phyloP scores from a whole-genome alignment of 345 rosid genomes.

The Populus davidiana region DNA sequence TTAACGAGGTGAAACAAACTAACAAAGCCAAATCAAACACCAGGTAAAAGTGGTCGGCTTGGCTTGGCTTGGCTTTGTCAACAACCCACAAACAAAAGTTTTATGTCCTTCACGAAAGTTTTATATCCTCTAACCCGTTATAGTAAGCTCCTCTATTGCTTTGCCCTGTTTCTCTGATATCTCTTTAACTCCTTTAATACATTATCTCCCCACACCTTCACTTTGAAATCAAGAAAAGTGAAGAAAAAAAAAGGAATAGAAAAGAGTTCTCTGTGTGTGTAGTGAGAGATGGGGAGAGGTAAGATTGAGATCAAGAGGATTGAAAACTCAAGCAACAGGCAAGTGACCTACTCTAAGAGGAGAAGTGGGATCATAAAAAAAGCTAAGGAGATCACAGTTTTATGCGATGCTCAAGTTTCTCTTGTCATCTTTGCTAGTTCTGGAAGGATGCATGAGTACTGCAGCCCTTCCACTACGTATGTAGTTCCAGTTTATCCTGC shows the following conservation, averaged over 20 bases:
- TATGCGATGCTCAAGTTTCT: constrained; percentile 80
- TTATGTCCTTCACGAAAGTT: constrained; percentile 46
- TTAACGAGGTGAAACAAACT: constrained; percentile 33
- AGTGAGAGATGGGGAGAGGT: constrained; percentile 63
- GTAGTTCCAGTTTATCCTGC: background rate
- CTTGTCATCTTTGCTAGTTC: constrained; percentile 59
- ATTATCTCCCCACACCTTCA: constrained; percentile 17
- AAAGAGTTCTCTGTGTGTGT: background rate
- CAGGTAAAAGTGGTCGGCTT: constrained; percentile 31
- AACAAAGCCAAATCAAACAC: constrained; percentile 21
- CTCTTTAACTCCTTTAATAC: constrained; percentile 15
- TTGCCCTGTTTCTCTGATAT: constrained; percentile 16
- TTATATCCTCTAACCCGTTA: constrained; percentile 40
- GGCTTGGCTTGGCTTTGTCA: constrained; percentile 46
- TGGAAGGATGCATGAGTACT: constrained; percentile 64
- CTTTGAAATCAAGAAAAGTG: constrained; percentile 14
- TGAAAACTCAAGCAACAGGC: constrained; percentile 73
- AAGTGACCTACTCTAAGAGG: constrained; percentile 74
- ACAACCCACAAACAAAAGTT: constrained; percentile 50
- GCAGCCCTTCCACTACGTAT: constrained; percentile 60
- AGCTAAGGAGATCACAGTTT: constrained; percentile 70
- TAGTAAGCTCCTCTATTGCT: constrained; percentile 36
- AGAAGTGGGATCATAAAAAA: constrained; percentile 71
- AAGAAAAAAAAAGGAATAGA: constrained; percentile 11
- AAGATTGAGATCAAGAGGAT: constrained; percentile 81